phyloP scores from a whole-genome alignment of 176 grass and related monocot species.

The Musa troglodytarum region DNA sequence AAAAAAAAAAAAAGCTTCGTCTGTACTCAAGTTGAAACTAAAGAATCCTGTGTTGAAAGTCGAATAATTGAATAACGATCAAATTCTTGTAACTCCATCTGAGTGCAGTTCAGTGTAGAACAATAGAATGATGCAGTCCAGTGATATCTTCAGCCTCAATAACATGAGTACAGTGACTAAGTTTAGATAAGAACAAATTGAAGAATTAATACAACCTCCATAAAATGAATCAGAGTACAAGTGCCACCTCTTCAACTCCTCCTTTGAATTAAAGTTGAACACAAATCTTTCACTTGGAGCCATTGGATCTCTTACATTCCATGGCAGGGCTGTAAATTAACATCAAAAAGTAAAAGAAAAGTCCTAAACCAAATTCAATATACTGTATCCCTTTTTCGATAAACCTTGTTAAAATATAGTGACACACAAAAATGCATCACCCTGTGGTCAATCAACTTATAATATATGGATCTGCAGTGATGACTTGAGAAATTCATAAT shows the following conservation, averaged over 20 bases:
- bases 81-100: neutral
- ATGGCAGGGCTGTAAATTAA: conserved; percentile 43
- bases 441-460: too few relatives aligned
- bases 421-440: too few relatives aligned
- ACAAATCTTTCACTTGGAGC: conserved; percentile 68
- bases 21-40: neutral
- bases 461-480: too few relatives aligned
- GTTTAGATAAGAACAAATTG: conserved; percentile 4
- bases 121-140: too few relatives aligned
- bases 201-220: conserved; percentile 43
- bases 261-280: conserved; percentile 77
- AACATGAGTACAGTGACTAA: too few relatives aligned
- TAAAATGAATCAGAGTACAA: conserved; percentile 80
- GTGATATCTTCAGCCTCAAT: too few relatives aligned
- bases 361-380: neutral
- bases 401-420: neutral
- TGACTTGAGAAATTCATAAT: too few relatives aligned
- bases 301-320: conserved; percentile 74
- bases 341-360: neutral
- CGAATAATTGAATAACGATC: neutral
- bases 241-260: conserved; percentile 87
- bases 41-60: neutral
- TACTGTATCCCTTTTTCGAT: neutral
- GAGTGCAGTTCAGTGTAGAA: too few relatives aligned
- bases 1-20: neutral